A percentile compares a stretch with the other conserved stretches of the same genome.
These are phyloP conservation scores for Rutstroemia sp. DNA, from an alignment of 2,329 filamentous ascomycete species.

Conservation along the genomic window DNA sequence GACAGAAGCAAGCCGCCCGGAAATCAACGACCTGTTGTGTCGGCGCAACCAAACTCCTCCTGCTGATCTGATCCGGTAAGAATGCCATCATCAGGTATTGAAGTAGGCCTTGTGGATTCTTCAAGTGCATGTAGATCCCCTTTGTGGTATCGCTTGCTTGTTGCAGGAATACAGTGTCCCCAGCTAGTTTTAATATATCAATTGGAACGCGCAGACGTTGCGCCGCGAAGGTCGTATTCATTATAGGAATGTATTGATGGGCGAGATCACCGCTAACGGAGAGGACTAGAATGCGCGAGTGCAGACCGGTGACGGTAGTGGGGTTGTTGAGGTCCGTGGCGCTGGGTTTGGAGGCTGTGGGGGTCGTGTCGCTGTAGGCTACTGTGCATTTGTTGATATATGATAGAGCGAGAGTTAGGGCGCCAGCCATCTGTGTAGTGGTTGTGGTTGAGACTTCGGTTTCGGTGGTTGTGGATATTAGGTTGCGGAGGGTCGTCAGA, in stretches of 20 bases:
- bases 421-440: conserved; percentile 84
- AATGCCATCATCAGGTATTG: conserved; percentile 95
- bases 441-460: conserved; percentile 57
- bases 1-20: conserved; percentile 96
- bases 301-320: conserved; percentile 43
- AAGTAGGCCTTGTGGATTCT: conserved; percentile 63
- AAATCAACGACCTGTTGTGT: conserved; percentile 88
- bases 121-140: conserved; percentile 59
- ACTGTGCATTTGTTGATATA: conserved; percentile 69
- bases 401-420: conserved; percentile 79
- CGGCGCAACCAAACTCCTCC: conserved; percentile 64
- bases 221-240: conserved; percentile 97
- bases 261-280: conserved; percentile 82
- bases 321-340: conserved; percentile 14
- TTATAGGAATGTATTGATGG: conserved; percentile 91
- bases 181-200: conserved; percentile 81
- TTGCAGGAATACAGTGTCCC: conserved; percentile 85
- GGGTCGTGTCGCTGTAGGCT: conserved; percentile 31
- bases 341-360: conserved; percentile 26
- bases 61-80: conserved; percentile 60
- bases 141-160: conserved; percentile 74
- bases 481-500: conserved; percentile 61
- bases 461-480: conserved; percentile 62
- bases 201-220: conserved; percentile 83
- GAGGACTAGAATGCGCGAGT: conserved; percentile 79